These are phyloP conservation scores for Kwoniella sp. DNA, from an alignment of 768 basidiomycete species.

Conservation along the genomic window DNA sequence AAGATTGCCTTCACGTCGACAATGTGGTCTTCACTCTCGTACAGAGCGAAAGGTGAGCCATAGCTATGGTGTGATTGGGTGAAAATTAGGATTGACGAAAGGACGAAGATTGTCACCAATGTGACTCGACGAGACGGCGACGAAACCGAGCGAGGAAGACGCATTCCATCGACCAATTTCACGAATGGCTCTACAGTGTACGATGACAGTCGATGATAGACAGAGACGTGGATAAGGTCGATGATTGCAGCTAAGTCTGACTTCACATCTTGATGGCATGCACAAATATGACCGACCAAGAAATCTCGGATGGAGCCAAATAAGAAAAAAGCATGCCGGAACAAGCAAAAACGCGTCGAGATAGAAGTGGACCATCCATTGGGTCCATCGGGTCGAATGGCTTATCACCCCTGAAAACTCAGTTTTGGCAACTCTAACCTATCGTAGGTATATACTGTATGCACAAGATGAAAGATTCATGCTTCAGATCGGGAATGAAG, in stretches of 20 bases:
- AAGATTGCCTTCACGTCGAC: constrained; percentile 9
- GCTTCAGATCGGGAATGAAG: no score
- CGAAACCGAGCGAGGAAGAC: neutral
- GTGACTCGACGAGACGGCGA: neutral
- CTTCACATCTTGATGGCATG: no score
- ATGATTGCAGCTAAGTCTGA: no score
- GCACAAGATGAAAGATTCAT: no score
- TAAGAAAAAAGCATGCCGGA: neutral
- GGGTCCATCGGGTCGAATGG: neutral
- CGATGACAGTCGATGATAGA: no score
- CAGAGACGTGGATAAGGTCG: no score
- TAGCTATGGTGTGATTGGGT: neutral
- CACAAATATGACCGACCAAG: neutral
- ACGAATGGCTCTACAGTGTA: no score
- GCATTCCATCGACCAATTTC: neutral
- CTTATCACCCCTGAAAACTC: neutral
- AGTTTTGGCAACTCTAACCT: no score
- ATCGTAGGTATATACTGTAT: no score
- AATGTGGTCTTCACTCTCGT: neutral
- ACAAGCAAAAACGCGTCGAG: neutral
- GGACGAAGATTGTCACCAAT: neutral
- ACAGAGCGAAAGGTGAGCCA: neutral
- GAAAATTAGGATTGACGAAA: neutral
- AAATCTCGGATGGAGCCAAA: neutral
- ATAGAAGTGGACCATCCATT: neutral